Evolutionary conservation across 2,329 filamentous ascomycete species (phyloP).

Genomic region (Apiospora kogelbergensis): DNA sequence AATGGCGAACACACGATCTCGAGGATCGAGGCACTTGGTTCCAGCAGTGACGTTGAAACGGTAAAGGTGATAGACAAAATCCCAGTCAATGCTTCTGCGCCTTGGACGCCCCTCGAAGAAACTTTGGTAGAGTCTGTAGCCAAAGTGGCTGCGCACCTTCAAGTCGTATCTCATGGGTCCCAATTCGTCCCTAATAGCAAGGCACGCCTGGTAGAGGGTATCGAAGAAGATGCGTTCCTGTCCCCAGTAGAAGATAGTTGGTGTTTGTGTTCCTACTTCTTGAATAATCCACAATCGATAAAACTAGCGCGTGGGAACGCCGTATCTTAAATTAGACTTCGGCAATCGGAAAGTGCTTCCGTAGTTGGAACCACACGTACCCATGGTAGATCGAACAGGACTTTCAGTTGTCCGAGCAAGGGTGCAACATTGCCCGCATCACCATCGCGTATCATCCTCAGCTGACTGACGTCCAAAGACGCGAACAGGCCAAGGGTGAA

Average conservation of each 20-base stretch:
- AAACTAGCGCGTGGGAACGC: background rate
- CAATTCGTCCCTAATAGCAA: no score
- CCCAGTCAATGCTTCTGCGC: background rate
- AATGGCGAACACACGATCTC: background rate
- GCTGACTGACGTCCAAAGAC: background rate
- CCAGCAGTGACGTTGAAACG: background rate
- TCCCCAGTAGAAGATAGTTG: background rate
- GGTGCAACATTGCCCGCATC: background rate
- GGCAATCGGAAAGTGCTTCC: no score
- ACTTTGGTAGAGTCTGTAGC: background rate
- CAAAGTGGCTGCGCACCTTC: no score
- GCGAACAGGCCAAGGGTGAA: background rate
- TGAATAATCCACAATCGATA: background rate
- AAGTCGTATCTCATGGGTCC: no score
- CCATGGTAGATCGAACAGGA: background rate
- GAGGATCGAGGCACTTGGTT: background rate
- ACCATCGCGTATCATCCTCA: rapidly evolving
- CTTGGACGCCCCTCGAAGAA: background rate
- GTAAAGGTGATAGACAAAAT: background rate
- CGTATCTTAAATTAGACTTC: background rate
- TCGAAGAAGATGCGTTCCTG: background rate
- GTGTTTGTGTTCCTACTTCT: background rate
- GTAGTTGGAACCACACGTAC: background rate
- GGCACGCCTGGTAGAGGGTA: background rate
- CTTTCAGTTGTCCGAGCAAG: background rate